phyloP scores from a whole-genome alignment of 2,329 filamentous ascomycete genomes.

The Apiospora saccharicola region DNA sequence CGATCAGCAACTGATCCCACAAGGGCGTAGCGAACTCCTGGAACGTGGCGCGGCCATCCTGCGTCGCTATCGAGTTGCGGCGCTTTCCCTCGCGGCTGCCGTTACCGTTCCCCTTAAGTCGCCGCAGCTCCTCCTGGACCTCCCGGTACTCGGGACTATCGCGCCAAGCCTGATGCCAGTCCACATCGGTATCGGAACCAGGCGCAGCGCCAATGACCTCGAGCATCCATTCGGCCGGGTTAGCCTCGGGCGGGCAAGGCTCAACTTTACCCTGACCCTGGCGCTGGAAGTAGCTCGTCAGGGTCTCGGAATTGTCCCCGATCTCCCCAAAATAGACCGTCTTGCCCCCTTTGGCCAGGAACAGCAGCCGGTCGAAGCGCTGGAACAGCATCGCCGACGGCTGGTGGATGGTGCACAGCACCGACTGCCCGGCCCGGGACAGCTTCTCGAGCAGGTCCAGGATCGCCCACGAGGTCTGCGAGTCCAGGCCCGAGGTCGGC shows the following conservation, averaged over 20 bases:
- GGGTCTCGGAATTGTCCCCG: slow-evolving; percentile 54
- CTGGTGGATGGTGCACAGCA: slow-evolving; percentile 55
- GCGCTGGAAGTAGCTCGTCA: slow-evolving; percentile 63
- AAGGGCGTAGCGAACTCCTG: slow-evolving; percentile 84
- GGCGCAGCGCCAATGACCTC: slow-evolving; percentile 48
- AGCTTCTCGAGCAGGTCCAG: slow-evolving; percentile 72
- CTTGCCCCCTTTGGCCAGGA: slow-evolving; percentile 60
- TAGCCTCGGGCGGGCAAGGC: slow-evolving; percentile 59
- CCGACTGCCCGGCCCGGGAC: slow-evolving; percentile 50
- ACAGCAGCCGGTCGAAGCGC: slow-evolving; percentile 58
- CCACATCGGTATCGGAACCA: slow-evolving; percentile 49
- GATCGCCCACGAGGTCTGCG: slow-evolving; percentile 77
- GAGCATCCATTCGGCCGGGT: slow-evolving; percentile 73
- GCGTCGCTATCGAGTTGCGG: not conserved
- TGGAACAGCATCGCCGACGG: slow-evolving; percentile 50
- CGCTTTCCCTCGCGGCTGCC: not conserved
- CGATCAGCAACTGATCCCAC: slow-evolving; percentile 66
- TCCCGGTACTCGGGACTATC: slow-evolving; percentile 56
- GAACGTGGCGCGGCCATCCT: slow-evolving; percentile 32
- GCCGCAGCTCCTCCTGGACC: slow-evolving; percentile 29
- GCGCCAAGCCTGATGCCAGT: slow-evolving; percentile 52
- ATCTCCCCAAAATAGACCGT: slow-evolving; percentile 66
- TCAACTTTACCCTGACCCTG: slow-evolving; percentile 55
- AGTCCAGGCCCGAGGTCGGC: slow-evolving; percentile 77
- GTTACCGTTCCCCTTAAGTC: slow-evolving; percentile 11